These are phyloP conservation scores for Phytophthora boehmeriae DNA, from an alignment of 352 stramenopile species.

Conservation along the genomic window DNA sequence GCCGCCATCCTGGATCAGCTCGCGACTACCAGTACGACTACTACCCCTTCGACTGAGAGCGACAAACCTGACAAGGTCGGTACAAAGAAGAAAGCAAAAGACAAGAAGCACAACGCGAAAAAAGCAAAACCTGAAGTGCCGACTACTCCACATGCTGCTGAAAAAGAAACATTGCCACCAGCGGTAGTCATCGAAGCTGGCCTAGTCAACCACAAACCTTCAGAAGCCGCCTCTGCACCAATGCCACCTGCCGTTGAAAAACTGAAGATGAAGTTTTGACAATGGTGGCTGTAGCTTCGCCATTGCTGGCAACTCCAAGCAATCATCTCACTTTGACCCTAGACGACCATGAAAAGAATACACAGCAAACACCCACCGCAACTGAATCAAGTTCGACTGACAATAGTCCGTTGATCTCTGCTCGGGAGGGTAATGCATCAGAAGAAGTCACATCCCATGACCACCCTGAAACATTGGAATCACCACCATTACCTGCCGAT, in stretches of 20 bases:
- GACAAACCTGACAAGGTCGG: constrained; percentile 32
- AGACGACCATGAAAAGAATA: too few species aligned
- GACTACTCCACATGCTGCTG: background rate
- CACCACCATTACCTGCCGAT: background rate
- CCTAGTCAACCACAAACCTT: too few species aligned
- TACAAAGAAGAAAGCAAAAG: constrained; percentile 29
- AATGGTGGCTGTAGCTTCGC: too few species aligned
- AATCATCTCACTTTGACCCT: too few species aligned
- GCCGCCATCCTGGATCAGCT: constrained; percentile 63
- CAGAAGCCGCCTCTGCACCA: too few species aligned
- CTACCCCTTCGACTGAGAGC: constrained; percentile 4
- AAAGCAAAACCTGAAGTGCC: constrained; percentile 28
- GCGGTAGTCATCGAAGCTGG: too few species aligned
- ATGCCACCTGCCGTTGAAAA: too few species aligned
- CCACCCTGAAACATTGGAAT: background rate
- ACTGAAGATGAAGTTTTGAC: too few species aligned
- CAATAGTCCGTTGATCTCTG: constrained; percentile 1
- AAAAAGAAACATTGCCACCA: background rate
- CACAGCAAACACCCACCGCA: too few species aligned
- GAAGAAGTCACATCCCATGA: background rate
- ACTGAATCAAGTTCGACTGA: constrained; percentile 3
- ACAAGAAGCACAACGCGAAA: constrained; percentile 33
- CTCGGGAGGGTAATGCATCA: background rate
- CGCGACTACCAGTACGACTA: constrained; percentile 10
- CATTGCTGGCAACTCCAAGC: too few species aligned